Evolutionary conservation across 2,329 filamentous ascomycete species (phyloP).

Genomic region (Botrytis squamosa): DNA sequence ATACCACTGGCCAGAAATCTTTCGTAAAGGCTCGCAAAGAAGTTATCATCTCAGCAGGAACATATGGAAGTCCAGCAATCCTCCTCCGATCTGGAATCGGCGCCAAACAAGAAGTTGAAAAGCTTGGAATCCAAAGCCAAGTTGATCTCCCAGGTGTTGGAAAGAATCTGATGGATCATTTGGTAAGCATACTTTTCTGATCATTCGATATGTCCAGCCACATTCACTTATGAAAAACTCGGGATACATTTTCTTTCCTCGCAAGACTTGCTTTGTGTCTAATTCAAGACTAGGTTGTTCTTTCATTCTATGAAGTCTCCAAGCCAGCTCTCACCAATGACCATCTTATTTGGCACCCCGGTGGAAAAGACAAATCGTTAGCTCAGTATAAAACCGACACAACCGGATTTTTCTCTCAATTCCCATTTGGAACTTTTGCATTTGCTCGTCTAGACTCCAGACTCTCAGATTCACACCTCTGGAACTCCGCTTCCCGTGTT

Average conservation of each 20-base stretch:
- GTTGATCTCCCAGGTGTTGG: constrained; percentile 51
- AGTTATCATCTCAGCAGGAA: constrained; percentile 50
- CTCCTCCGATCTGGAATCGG: constrained; percentile 53
- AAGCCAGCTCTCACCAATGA: not conserved
- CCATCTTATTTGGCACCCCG: not conserved
- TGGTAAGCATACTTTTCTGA: not conserved
- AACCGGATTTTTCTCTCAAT: not conserved
- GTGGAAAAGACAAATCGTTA: not conserved
- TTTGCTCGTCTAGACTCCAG: not conserved
- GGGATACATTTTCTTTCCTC: not conserved
- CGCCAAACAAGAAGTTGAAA: constrained; percentile 44
- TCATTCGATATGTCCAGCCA: no score
- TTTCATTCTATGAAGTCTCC: constrained; percentile 5
- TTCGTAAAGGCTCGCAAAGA: constrained; percentile 39
- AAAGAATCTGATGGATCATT: constrained; percentile 49
- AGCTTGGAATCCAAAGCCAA: constrained; percentile 44
- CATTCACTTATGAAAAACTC: not conserved
- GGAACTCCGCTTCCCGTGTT: not conserved
- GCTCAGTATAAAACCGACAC: not conserved
- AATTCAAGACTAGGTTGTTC: not conserved
- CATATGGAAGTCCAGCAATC: constrained; percentile 52
- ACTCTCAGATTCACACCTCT: not conserved
- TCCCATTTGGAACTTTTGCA: not conserved
- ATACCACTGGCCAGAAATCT: constrained; percentile 8
- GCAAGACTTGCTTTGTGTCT: not conserved